Evolutionary conservation across 208 protist genomes (phyloP).

Genomic region (Acanthamoeba sp.): DNA sequence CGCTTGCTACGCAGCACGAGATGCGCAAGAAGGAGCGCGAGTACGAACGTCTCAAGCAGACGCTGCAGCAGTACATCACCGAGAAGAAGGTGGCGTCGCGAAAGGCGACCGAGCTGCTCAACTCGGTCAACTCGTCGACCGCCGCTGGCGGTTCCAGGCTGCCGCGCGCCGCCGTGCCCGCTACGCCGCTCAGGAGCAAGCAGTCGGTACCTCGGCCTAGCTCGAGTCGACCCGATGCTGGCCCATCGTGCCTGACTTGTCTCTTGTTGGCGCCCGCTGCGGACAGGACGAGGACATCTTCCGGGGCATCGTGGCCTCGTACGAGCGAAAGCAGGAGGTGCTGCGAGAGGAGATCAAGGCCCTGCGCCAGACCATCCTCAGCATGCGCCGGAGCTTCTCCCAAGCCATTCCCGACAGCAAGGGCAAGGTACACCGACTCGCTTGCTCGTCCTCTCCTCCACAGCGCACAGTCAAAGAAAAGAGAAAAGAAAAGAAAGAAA

Average conservation of each 20-base stretch:
- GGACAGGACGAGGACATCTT: slow-evolving; percentile 34
- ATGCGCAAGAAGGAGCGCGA: slow-evolving; percentile 49
- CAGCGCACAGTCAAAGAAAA: neutral
- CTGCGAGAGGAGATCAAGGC: slow-evolving; percentile 47
- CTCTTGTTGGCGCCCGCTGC: neutral
- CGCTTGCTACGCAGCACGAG: neutral
- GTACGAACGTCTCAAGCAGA: slow-evolving; percentile 43
- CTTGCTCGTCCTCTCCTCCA: neutral
- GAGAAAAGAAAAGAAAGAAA: neutral
- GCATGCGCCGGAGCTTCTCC: neutral
- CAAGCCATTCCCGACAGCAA: neutral
- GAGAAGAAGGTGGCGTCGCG: slow-evolving; percentile 25
- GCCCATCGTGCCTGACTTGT: too few species aligned
- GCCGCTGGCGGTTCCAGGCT: neutral
- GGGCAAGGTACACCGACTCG: neutral
- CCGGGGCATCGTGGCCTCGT: slow-evolving; percentile 21
- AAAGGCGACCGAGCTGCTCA: neutral
- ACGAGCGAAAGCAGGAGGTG: slow-evolving; percentile 54
- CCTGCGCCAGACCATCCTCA: slow-evolving; percentile 28
- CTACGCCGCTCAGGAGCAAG: slow-evolving; percentile 17
- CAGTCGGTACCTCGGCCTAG: slow-evolving; percentile 16
- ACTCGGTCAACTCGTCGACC: neutral
- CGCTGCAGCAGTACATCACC: slow-evolving; percentile 52
- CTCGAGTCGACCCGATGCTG: too few species aligned
- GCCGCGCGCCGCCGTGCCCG: slow-evolving; percentile 30